Evolutionary conservation across 441 rosid species (phyloP), one percentile per base, ranked within the genome.

Genomic region (Adansonia rubrostipa): DNA sequence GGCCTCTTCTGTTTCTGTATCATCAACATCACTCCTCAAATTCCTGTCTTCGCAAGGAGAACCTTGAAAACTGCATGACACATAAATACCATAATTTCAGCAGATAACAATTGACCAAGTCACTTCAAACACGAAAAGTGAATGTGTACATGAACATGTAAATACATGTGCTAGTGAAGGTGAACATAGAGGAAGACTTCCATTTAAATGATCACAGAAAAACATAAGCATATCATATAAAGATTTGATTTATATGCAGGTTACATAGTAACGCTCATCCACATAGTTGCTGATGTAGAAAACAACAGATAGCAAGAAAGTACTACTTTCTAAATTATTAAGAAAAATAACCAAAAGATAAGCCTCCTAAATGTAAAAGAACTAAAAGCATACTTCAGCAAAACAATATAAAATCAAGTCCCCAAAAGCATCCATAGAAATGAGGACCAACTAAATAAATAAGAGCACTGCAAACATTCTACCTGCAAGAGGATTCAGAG

Each of bases 401-500:
- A 47, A 67, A 67, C 11, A 8, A 8, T 9, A 42, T 48, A 48
- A 48, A 69, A 47, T 10, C 33, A 17, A 48, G 17, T 54, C 50
- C n/a, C 48, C 56, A 54, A 33, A 50, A 53, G 17, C 63, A 9
- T 54, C 45, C 13, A 17, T 48, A 44, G 44, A 65, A 20, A 71
- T 4, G 5, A 24, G 51, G 47, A 80, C 48, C 45, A 82, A 71
- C 28, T 53, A 71, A 44, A 74, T 24, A 63, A 73, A 77, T 33
- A 24, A 77, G 42, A 60, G 10, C 75, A 64, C 56, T 66, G 76
- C 19, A 73, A 1, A 79, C 33, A 22, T 74, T 68, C 73, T 84
- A 95, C 99, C 99, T 91, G 78, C 92, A 84, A 77, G 90, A 91
- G 78, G 94, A 88, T 74, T 93, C 97, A 71, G 97, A 89, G 86